These are phyloP conservation scores for Geotrichum phurueaensis DNA, from an alignment of 1,139 yeast species.

Conservation along the genomic window DNA sequence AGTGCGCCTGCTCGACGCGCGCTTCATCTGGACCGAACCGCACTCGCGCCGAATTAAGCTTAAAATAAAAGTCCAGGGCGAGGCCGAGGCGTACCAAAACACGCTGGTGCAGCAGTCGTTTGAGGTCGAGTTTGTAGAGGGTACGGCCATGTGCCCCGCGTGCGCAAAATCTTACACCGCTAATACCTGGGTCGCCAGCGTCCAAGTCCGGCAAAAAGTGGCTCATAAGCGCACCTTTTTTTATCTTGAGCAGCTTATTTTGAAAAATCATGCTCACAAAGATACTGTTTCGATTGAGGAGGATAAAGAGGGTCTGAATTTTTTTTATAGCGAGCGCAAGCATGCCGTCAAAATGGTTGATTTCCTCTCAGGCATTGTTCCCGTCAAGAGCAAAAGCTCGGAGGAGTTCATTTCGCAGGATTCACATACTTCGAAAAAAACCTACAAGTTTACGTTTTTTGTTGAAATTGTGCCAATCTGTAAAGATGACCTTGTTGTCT, in stretches of 20 bases:
- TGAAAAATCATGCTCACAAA: slow-evolving; percentile 87
- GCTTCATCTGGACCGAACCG: slow-evolving; percentile 98
- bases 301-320: slow-evolving; percentile 89
- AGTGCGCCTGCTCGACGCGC: slow-evolving; percentile 84
- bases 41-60: slow-evolving; percentile 92
- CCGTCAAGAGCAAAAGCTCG: slow-evolving; percentile 72
- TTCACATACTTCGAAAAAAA: slow-evolving; percentile 81
- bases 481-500: slow-evolving; percentile 89
- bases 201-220: slow-evolving; percentile 95
- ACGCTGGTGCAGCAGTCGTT: slow-evolving; percentile 91
- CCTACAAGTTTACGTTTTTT: slow-evolving; percentile 84
- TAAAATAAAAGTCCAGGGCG: slow-evolving; percentile 92
- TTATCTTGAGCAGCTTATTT: slow-evolving; percentile 88
- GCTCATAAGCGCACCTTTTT: slow-evolving; percentile 94
- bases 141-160: slow-evolving; percentile 96
- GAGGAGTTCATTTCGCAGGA: slow-evolving; percentile 89
- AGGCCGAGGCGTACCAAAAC: slow-evolving; percentile 66
- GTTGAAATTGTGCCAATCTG: slow-evolving; percentile 95
- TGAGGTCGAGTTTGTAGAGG: slow-evolving; percentile 90
- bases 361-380: slow-evolving; percentile 77
- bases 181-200: slow-evolving; percentile 98
- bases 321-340: slow-evolving; percentile 79
- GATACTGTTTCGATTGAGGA: slow-evolving; percentile 92
- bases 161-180: slow-evolving; percentile 96
- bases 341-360: slow-evolving; percentile 94